phyloP scores from a whole-genome alignment of 2,329 filamentous ascomycete species.

The Fusarium sp. region DNA sequence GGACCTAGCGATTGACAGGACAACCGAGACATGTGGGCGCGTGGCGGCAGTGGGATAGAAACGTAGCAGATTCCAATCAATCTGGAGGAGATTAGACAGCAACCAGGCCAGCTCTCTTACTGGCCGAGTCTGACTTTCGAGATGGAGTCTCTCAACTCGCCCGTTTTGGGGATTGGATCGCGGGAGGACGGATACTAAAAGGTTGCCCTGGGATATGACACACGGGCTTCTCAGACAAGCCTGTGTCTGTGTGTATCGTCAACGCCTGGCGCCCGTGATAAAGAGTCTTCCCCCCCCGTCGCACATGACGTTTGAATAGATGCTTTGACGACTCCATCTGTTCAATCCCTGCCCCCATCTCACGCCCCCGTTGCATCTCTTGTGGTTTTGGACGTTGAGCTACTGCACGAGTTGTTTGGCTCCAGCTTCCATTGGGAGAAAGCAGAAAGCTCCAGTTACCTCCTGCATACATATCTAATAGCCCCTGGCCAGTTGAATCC shows the following conservation, averaged over 20 bases:
- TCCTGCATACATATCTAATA: background rate
- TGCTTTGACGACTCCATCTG: conserved; percentile 11
- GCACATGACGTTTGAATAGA: background rate
- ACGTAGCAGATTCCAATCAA: conserved; percentile 40
- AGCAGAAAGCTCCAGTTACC: background rate
- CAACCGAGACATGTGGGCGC: conserved; percentile 15
- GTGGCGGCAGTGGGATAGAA: background rate
- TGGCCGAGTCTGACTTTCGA: background rate
- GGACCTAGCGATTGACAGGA: conserved; percentile 8
- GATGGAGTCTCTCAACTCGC: conserved; percentile 11
- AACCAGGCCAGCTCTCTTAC: conserved; percentile 9
- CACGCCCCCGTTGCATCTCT: background rate
- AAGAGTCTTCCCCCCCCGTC: conserved; percentile 10
- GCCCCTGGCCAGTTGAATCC: conserved; percentile 3
- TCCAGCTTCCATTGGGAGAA: background rate
- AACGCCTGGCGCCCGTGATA: conserved; percentile 8
- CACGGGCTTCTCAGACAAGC: conserved; percentile 6
- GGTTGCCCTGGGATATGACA: conserved; percentile 44
- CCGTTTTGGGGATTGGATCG: conserved; percentile 11
- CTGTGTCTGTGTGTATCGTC: background rate
- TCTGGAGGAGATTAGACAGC: conserved; percentile 37
- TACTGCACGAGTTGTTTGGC: conserved; percentile 6
- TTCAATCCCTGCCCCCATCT: conserved; percentile 21
- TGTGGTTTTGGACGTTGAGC: conserved; percentile 8
- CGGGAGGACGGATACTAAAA: conserved; percentile 4